A percentile compares a stretch with the other conserved stretches of the same genome.
These are phyloP conservation scores for Sextonia rubra DNA, from an alignment of 164 flowering plant genomes.

Conservation along the genomic window DNA sequence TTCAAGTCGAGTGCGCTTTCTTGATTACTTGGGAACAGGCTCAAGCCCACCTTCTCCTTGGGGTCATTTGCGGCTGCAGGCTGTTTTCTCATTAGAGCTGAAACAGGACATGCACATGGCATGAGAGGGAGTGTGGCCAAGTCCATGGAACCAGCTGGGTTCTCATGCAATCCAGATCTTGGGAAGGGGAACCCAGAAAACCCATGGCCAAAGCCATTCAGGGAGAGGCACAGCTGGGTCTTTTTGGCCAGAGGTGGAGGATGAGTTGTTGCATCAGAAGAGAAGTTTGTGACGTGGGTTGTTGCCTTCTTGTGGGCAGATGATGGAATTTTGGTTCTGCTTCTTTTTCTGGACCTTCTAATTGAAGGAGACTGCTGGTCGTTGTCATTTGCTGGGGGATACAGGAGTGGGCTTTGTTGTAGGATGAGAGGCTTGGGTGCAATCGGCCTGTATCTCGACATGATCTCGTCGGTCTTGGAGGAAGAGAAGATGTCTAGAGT, in stretches of 20 bases:
- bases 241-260: conserved; percentile 23
- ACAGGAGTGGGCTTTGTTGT: conserved; percentile 10
- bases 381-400: conserved; percentile 22
- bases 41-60: conserved; percentile 1
- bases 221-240: conserved; percentile 19
- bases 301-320: conserved; percentile 33
- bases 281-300: conserved; percentile 14
- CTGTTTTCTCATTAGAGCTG: conserved; percentile 1
- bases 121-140: conserved; percentile 51
- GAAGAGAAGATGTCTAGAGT: conserved; percentile 38
- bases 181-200: conserved; percentile 22
- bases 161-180: conserved; percentile 4
- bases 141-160: conserved; percentile 9
- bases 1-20: conserved; percentile 35
- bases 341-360: conserved; percentile 56
- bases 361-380: conserved; percentile 42
- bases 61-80: background rate
- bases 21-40: background rate
- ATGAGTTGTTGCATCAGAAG: conserved; percentile 7
- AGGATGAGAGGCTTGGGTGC: conserved; percentile 73
- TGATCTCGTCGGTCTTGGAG: conserved; percentile 73
- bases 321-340: conserved; percentile 33
- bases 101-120: conserved; percentile 26
- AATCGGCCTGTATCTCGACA: conserved; percentile 90
- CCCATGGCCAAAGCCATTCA: conserved; percentile 30